A percentile compares a stretch with the other conserved stretches of the same genome.
phyloP scores from a whole-genome alignment of 768 basidiomycete species.

The Podaxis rugospora region DNA sequence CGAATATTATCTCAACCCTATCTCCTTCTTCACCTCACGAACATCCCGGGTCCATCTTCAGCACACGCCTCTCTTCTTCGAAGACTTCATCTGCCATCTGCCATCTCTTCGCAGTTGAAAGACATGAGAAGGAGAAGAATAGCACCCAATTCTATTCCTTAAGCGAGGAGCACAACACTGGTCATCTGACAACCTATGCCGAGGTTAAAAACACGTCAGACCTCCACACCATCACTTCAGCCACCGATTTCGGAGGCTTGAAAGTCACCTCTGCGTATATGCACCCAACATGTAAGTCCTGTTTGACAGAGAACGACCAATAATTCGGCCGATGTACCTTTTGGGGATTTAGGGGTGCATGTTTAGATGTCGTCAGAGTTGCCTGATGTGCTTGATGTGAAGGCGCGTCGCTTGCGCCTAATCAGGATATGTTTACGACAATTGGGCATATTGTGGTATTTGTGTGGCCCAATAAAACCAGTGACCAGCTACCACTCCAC shows the following conservation, averaged over 20 bases:
- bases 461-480: neutral
- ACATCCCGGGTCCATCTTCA: neutral
- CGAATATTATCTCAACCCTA: neutral
- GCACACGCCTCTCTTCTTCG: neutral
- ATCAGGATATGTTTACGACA: neutral
- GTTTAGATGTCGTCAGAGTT: neutral
- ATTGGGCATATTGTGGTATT: neutral
- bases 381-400: constrained; percentile 1
- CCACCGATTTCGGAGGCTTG: constrained; percentile 1
- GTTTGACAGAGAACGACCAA: neutral
- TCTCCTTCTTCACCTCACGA: neutral
- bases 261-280: neutral
- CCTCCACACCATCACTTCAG: neutral
- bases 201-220: neutral
- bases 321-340: constrained; percentile 2
- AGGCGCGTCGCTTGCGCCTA: too few species aligned
- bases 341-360: constrained; percentile 1
- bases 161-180: neutral
- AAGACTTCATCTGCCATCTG: neutral
- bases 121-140: constrained; percentile 7
- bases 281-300: neutral
- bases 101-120: neutral
- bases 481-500: neutral
- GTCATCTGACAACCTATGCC: neutral
- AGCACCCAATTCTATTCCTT: neutral